Percentiles rank a stretch among this genome's conserved stretches.
Evolutionary conservation across 805 yeast genomes (phyloP).

Genomic region (Metschnikowia proteae): DNA sequence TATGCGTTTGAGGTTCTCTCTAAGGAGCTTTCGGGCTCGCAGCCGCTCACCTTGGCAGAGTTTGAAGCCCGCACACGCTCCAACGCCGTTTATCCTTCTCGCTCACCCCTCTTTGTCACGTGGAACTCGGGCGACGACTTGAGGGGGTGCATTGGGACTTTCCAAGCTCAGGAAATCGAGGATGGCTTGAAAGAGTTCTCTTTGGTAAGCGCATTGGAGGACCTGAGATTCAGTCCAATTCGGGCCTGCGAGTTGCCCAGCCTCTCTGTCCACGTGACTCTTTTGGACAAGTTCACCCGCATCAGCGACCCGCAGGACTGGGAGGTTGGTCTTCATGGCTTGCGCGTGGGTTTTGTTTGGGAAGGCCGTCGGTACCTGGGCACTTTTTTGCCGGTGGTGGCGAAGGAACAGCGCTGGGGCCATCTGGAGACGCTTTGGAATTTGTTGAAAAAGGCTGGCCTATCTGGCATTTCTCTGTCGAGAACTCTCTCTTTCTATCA

Average conservation of each 20-base stretch:
- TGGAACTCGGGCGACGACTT: slow-evolving; percentile 62
- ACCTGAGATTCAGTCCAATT: slow-evolving; percentile 73
- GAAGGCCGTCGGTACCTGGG: slow-evolving; percentile 50
- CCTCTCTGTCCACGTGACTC: slow-evolving; percentile 60
- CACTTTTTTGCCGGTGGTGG: slow-evolving; percentile 89
- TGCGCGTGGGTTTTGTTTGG: slow-evolving; percentile 51
- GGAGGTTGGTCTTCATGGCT: slow-evolving; percentile 81
- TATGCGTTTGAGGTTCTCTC: slow-evolving; percentile 36
- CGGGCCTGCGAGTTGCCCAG: slow-evolving; percentile 46
- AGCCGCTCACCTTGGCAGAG: slow-evolving; percentile 13
- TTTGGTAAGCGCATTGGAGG: slow-evolving; percentile 63
- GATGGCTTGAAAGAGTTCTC: slow-evolving; percentile 63
- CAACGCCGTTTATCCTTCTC: slow-evolving; percentile 10
- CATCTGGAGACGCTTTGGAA: slow-evolving; percentile 65
- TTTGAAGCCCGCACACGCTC: slow-evolving; percentile 4
- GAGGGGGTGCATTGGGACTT: slow-evolving; percentile 95
- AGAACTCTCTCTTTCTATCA: slow-evolving; percentile 24
- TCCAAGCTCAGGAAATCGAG: slow-evolving; percentile 50
- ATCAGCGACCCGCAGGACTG: slow-evolving; percentile 61
- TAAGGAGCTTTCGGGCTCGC: slow-evolving; percentile 18
- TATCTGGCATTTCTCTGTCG: slow-evolving; percentile 6
- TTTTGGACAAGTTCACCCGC: slow-evolving; percentile 55
- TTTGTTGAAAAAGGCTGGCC: slow-evolving; percentile 72
- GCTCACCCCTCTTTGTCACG: slow-evolving; percentile 75
- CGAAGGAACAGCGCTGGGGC: slow-evolving; percentile 82